phyloP scores from a whole-genome alignment of 768 basidiomycete genomes.

The Amanita pallidorosea region DNA sequence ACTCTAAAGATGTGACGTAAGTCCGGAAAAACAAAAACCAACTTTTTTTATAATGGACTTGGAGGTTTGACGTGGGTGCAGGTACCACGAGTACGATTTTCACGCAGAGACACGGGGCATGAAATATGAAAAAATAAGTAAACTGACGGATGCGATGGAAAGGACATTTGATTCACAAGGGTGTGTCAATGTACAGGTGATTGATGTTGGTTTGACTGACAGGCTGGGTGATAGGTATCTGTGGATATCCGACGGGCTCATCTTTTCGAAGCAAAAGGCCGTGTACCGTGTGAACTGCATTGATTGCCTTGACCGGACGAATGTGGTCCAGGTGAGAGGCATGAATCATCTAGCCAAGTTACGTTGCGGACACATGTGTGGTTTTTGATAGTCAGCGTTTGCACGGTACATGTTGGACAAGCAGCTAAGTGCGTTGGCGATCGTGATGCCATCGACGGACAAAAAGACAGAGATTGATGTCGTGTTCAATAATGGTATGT shows the following conservation, averaged over 20 bases:
- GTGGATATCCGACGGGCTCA: slow-evolving; percentile 63
- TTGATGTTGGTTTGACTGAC: slow-evolving; percentile 1
- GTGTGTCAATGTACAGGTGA: slow-evolving; percentile 21
- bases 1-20: slow-evolving; percentile 45
- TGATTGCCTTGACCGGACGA: slow-evolving; percentile 91
- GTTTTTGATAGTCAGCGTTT: slow-evolving; percentile 64
- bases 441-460: slow-evolving; percentile 42
- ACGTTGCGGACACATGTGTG: background rate
- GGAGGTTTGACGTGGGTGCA: slow-evolving; percentile 16
- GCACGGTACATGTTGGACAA: slow-evolving; percentile 72
- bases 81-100: slow-evolving; percentile 85
- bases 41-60: background rate
- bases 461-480: slow-evolving; percentile 55
- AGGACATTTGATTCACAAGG: slow-evolving; percentile 74
- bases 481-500: slow-evolving; percentile 69
- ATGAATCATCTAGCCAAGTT: slow-evolving; percentile 5
- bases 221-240: slow-evolving; percentile 48
- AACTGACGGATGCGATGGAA: slow-evolving; percentile 61
- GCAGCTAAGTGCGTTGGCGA: slow-evolving; percentile 64
- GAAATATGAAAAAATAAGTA: slow-evolving; percentile 93
- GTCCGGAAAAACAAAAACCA: slow-evolving; percentile 11
- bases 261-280: slow-evolving; percentile 76
- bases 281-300: slow-evolving; percentile 91
- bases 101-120: slow-evolving; percentile 91
- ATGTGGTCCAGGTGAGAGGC: slow-evolving; percentile 69